phyloP scores from a whole-genome alignment of 2,329 filamentous ascomycete genomes.

The Cladobotryum protrusum region DNA sequence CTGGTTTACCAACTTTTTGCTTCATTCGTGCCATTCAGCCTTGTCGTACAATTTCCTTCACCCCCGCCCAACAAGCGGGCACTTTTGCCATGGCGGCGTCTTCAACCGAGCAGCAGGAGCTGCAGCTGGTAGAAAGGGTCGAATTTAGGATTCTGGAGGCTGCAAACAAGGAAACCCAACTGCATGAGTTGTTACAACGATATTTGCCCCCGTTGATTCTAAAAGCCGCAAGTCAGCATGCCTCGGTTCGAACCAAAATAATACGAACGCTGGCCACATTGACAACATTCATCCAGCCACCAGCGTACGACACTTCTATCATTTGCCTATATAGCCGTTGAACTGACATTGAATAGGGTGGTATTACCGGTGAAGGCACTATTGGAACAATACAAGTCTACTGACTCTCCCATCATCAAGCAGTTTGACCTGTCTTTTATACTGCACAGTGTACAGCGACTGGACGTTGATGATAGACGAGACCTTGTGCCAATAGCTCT shows the following conservation, averaged over 20 bases:
- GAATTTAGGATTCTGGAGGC: conserved; percentile 74
- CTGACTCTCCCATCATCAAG: conserved; percentile 66
- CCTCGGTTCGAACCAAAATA: conserved; percentile 73
- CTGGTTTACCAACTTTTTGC: too few relatives aligned
- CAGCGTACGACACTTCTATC: conserved; percentile 31
- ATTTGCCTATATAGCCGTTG: neutral
- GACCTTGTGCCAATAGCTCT: conserved; percentile 58
- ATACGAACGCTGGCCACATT: conserved; percentile 42
- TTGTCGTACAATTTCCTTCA: neutral
- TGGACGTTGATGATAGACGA: conserved; percentile 54
- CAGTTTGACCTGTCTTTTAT: conserved; percentile 88
- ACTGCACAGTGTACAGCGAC: conserved; percentile 63
- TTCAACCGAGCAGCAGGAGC: conserved; percentile 61
- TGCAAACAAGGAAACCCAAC: conserved; percentile 75
- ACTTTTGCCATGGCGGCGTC: conserved; percentile 28
- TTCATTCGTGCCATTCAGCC: neutral
- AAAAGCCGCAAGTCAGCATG: conserved; percentile 77
- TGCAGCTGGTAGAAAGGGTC: conserved; percentile 76
- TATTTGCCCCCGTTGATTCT: conserved; percentile 79
- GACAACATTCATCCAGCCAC: conserved; percentile 48
- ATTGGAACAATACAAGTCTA: conserved; percentile 81
- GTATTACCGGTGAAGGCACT: conserved; percentile 79
- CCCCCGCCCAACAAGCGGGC: neutral
- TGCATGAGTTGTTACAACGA: conserved; percentile 68
- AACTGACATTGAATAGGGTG: conserved; percentile 40